Base-by-base conservation (phyloP, 1,139 yeast species). In the Meyerozyma elateridarum region DNA sequence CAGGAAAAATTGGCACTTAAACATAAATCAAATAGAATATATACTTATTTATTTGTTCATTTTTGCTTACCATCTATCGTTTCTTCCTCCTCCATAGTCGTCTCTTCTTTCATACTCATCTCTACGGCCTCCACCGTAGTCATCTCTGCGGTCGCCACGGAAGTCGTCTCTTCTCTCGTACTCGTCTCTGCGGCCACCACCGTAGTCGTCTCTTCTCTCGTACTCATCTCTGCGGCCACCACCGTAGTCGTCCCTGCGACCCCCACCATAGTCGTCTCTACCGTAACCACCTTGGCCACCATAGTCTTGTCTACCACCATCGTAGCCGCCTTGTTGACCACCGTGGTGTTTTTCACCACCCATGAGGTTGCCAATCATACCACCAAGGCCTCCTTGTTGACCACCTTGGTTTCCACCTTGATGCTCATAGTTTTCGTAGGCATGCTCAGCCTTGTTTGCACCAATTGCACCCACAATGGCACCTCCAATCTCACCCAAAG, bases 391-490 rank as follows among this genome's bases (percentile, higher is more conserved):
- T 7, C 27, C 27, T 8, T 8, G 27, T n/a, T 18, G 9, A 7
- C 15, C 18, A 13, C 27, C 19, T 15, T 22, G 25, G 24, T 21
- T 21, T 15, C 13, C 15, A 15, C 13, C 13, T 15, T 22, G 25
- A 15, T 22, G 8, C 8, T 22, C 15, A 9, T 9, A 15, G 5
- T 12, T 12, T 15, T 22, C 25, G 13, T 12, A 22, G 9, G 25
- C 25, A 51, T 76, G 65, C 47, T 72, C 79, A 28, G 67, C 45
- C 57, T 75, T 69, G 60, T 73, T 70, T 33, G 79, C 83, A 30
- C 70, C 69, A 42, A 74, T 45, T 20, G 82, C 83, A 49, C 85
- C 83, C 25, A 69, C 73, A 47, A 78, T 45, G 24, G 77, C 81
- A 51, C 85, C 85, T 15, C 68, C 70, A 36, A 76, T 56, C 31